These are phyloP conservation scores for Cicer bijugum DNA, from an alignment of 306 rosid species.

Conservation along the genomic window DNA sequence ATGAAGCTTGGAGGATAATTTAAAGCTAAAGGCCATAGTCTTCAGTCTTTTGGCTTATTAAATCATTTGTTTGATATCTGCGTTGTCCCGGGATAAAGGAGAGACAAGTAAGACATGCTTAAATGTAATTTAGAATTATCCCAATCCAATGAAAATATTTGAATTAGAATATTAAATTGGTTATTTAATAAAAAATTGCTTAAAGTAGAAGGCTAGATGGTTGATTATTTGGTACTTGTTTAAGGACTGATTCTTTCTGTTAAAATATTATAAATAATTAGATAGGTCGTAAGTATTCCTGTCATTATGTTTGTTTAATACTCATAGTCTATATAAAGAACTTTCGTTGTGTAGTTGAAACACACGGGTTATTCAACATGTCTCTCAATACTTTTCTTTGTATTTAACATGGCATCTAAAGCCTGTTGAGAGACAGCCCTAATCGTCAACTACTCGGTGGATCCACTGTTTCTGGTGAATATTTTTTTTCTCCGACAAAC, in stretches of 20 bases:
- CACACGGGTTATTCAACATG: too few species aligned
- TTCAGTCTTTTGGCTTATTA: background rate
- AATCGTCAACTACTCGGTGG: too few species aligned
- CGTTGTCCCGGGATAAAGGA: background rate
- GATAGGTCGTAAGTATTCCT: too few species aligned
- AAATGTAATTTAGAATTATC: background rate
- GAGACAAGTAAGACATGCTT: background rate
- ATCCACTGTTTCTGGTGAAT: too few species aligned
- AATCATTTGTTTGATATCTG: background rate
- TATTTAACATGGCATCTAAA: too few species aligned
- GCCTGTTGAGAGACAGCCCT: too few species aligned
- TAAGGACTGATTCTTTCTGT: background rate
- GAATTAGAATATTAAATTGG: conserved; percentile 2
- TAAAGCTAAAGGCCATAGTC: background rate
- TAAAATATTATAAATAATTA: too few species aligned
- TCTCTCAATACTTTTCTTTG: too few species aligned
- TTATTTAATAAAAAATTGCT: background rate
- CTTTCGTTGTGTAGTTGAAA: too few species aligned
- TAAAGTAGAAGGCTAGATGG: conserved; percentile 5
- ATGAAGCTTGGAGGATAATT: background rate
- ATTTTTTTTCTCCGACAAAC: too few species aligned
- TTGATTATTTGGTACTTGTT: background rate
- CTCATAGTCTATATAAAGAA: too few species aligned
- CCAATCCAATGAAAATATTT: background rate
- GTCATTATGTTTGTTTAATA: too few species aligned